Evolutionary conservation across 352 stramenopile species (phyloP), one percentile per base, ranked within the genome.

Genomic region (Phytophthora ohioensis): DNA sequence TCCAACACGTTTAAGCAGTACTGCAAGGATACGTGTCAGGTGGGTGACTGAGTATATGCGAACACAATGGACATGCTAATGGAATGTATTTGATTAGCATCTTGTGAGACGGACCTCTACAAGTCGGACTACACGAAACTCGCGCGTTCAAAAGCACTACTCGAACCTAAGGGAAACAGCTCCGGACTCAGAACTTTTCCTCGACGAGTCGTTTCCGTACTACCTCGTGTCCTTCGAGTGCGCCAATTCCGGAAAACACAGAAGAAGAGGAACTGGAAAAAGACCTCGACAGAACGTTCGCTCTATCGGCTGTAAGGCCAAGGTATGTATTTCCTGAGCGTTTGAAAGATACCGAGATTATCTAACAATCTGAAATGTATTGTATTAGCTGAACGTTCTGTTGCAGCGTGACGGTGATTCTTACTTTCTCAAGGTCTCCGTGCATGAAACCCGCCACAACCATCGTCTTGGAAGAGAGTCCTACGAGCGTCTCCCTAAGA

Each of bases 361-460:
- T 49, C 15, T 32, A 21, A 21, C 21, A 21, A 21, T 21, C 21
- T 21, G 21, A 21, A 21, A 21, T 21, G 21, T 21, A 4, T 54
- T 54, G 27, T 38, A 5, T 38, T 39, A 58, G 52, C 2, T 58
- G 17, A 60, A 51, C 11, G 53, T 60, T 2, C 7, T 51, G 27
- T 27, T 42, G 13, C 27, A 60, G 9, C 54, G 12, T 2, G 5
- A 42, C 1, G 31, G 32, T 0, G n/a, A 34, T 10, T 9, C 15
- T 1, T 63, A 63, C 17, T 34, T 15, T 12, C 31, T 63, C 8
- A 35, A 17, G 5, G 12, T 54, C 12, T 54, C 56, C 4, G 27
- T 38, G 2, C 56, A 63, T 17, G 15, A 54, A 15, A 54, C 42
- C 8, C n/a, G 12, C 3, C 56, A 63, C 42, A 63, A 63, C 43